Evolutionary conservation across 257 asterid species (phyloP).

Genomic region (Catharanthus roseus): DNA sequence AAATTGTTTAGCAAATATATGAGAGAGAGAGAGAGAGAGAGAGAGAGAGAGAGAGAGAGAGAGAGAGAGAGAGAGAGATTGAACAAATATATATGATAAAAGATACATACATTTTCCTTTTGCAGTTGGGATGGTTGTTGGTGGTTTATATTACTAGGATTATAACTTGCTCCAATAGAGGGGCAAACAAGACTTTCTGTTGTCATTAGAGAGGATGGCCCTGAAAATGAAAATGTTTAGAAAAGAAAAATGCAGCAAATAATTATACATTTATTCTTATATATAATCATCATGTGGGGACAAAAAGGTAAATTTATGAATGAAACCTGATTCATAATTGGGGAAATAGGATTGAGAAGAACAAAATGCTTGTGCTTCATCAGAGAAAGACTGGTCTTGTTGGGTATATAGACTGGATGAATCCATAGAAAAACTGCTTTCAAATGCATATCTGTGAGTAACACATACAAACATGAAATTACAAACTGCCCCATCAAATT

Average conservation of each 20-base stretch:
- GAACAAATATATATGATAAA: too few relatives aligned
- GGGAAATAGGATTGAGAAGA: constrained; percentile 8
- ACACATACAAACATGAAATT: neutral
- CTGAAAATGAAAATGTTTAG: constrained; percentile 12
- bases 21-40: too few relatives aligned
- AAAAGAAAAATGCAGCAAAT: neutral
- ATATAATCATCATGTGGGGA: too few relatives aligned
- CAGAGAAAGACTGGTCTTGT: constrained; percentile 12
- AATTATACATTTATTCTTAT: too few relatives aligned
- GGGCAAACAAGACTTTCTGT: constrained; percentile 14
- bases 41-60: too few relatives aligned
- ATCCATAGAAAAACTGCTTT: constrained; percentile 20
- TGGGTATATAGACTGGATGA: constrained; percentile 19
- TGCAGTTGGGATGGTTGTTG: constrained; percentile 1
- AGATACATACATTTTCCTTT: neutral
- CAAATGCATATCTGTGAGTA: constrained; percentile 21
- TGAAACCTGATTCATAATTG: constrained; percentile 22
- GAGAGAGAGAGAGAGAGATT: too few relatives aligned
- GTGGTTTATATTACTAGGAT: constrained; percentile 2
- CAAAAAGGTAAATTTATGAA: neutral
- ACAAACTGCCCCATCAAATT: neutral
- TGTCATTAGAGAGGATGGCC: constrained; percentile 14
- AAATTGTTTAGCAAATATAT: too few relatives aligned
- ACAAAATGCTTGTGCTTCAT: neutral
- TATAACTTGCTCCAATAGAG: constrained; percentile 17